Evolutionary conservation across 2,329 filamentous ascomycete species (phyloP), one percentile per base, ranked within the genome.

Genomic region (Ophiocordyceps camponoti-saundersi): DNA sequence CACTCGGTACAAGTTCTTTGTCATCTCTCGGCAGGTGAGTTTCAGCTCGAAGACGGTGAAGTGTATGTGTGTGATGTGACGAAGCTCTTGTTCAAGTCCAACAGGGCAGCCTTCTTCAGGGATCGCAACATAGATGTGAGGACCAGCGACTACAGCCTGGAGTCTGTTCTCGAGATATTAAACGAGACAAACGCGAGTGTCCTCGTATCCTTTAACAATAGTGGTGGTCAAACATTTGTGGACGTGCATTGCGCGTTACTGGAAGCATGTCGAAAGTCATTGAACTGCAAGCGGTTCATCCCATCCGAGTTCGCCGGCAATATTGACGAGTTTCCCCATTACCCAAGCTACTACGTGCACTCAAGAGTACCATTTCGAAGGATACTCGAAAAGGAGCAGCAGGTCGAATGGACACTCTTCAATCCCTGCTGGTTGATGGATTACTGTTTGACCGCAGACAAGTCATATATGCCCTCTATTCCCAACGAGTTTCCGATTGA

Each of bases 391-490:
- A 20, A 30, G 7, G 44, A 45, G 22, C n/a, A 20, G 20, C 22
- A 40, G 3, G 32, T 45, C 4, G 44, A 45, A 20, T 45, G 44
- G 44, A 45, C 44, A 16, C 26, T 45, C 16, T 45, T 45, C 21
- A 45, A 45, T 22, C 40, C 26, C n/a, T 32, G 44, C 32, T 45
- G 44, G 44, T 12, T 45, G 32, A 45, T 45, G 44, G 44, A 45
- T 22, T 45, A 45, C 36, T 40, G 22, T 10, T 40, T 45, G 44
- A 39, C 44, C 15, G n/a, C n/a, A 15, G 44, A 45, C 20, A 45
- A 45, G 32, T 26, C 32, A 8, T 29, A 45, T 21, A 45, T 45
- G 44, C 44, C 44, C 8, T 22, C 18, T 1, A 45, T 45, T 13
- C 44, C 44, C 6, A 26, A 45, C 16, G 44, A 45, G 21, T 45